A percentile compares a stretch with the other conserved stretches of the same genome.
These are phyloP conservation scores for Flagelloscypha sp. DNA, from an alignment of 768 basidiomycete species.

Conservation along the genomic window DNA sequence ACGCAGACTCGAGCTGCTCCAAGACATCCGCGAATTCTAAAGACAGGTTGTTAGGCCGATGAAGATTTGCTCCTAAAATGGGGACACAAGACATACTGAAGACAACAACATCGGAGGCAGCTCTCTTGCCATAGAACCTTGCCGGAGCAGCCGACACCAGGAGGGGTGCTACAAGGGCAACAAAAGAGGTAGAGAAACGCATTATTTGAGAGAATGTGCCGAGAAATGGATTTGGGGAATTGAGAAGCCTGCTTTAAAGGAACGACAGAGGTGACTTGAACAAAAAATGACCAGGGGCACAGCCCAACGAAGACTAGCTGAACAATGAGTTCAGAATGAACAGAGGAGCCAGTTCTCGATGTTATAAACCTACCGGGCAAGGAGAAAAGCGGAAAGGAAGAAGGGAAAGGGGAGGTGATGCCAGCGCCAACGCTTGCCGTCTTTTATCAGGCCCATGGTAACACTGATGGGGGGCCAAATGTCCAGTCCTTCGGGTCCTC, in stretches of 20 bases:
- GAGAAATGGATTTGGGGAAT: constrained; percentile 23
- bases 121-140: constrained; percentile 31
- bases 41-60: neutral
- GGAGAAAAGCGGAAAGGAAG: constrained; percentile 18
- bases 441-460: no score
- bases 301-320: constrained; percentile 47
- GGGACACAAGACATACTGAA: constrained; percentile 39
- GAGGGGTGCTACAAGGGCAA: constrained; percentile 33
- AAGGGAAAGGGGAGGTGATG: constrained; percentile 20
- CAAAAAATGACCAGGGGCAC: constrained; percentile 46
- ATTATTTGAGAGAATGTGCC: constrained; percentile 32
- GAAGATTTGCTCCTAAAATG: neutral
- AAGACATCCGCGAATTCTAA: constrained; percentile 71
- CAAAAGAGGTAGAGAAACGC: constrained; percentile 37
- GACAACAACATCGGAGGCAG: constrained; percentile 41
- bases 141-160: constrained; percentile 44
- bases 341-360: constrained; percentile 4
- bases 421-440: no score
- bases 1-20: constrained; percentile 62
- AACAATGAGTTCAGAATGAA: neutral
- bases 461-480: no score
- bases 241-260: constrained; percentile 24
- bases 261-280: constrained; percentile 24
- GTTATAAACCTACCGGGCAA: neutral
- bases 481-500: no score